Conservation (phyloP, 306 rosid genomes). For the Quercus rubra region DNA sequence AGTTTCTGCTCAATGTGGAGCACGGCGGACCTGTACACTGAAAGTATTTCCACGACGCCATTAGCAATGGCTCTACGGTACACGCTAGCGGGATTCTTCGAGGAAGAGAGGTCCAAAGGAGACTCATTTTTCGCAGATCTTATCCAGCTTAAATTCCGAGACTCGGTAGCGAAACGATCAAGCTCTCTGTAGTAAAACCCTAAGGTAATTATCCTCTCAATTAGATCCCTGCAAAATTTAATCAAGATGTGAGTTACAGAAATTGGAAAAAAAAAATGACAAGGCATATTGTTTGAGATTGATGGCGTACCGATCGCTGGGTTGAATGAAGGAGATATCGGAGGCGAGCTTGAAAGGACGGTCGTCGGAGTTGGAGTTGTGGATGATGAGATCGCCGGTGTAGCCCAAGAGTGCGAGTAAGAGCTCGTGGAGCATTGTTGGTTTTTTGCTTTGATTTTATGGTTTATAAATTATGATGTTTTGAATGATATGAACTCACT, state of each 20-base stretch:
- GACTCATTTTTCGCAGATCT: conserved; percentile 45
- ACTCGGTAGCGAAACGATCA: conserved; percentile 74
- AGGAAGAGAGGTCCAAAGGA: conserved; percentile 31
- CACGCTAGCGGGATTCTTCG: conserved; percentile 54
- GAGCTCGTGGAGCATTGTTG: conserved; percentile 81
- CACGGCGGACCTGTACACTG: conserved; percentile 79
- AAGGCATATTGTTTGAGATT: not conserved
- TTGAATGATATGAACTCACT: not conserved
- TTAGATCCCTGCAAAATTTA: conserved; percentile 62
- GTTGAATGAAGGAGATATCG: conserved; percentile 79
- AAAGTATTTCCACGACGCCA: conserved; percentile 85
- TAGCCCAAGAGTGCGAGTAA: conserved; percentile 78
- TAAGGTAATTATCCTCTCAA: conserved; percentile 73
- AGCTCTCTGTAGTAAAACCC: conserved; percentile 94
- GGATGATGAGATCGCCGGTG: conserved; percentile 91
- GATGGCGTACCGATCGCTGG: conserved; percentile 64
- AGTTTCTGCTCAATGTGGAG: conserved; percentile 84
- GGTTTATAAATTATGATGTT: not conserved
- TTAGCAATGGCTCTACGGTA: conserved; percentile 88
- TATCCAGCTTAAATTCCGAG: conserved; percentile 88
- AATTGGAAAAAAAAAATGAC: not conserved
- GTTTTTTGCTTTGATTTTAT: not conserved
- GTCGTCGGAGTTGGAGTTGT: conserved; percentile 63
- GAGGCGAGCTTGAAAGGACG: conserved; percentile 83
- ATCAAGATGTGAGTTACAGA: not conserved